Conservation (phyloP, 768 basidiomycete species). For the Lentinula sp. region DNA sequence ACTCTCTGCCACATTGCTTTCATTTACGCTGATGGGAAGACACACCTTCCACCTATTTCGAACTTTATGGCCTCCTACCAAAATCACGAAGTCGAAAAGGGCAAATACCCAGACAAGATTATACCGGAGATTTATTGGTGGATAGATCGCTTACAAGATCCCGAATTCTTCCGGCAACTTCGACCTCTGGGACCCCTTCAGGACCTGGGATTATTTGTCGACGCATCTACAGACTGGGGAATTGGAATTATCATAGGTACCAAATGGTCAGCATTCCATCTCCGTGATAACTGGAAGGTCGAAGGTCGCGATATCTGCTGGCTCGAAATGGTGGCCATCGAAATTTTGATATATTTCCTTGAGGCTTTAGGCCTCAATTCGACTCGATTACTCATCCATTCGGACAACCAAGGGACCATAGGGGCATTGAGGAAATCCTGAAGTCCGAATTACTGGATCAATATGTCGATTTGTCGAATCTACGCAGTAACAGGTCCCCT, state of each 20-base stretch:
- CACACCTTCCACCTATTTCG: conserved; percentile 20
- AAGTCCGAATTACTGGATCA: no score
- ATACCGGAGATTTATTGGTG: conserved; percentile 28
- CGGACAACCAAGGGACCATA: no score
- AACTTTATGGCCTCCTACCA: conserved; percentile 18
- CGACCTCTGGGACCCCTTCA: background rate
- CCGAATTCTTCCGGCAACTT: conserved; percentile 11
- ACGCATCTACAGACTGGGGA: conserved; percentile 22
- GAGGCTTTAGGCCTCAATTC: conserved; percentile 7
- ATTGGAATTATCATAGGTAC: conserved; percentile 10
- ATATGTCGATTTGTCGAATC: no score
- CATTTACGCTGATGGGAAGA: no score
- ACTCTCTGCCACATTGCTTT: no score
- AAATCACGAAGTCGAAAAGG: background rate
- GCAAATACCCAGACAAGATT: conserved; percentile 13
- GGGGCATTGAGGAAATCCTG: no score
- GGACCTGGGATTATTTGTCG: conserved; percentile 22
- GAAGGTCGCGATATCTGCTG: no score
- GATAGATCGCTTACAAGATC: conserved; percentile 5
- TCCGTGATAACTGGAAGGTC: no score
- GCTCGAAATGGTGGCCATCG: no score
- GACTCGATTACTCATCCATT: no score
- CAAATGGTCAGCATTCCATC: conserved; percentile 12
- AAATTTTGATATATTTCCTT: conserved; percentile 13
- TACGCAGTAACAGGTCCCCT: no score